Base-by-base conservation (phyloP, 1,284 basidiomycete species). In the Xanthoconium separans region DNA sequence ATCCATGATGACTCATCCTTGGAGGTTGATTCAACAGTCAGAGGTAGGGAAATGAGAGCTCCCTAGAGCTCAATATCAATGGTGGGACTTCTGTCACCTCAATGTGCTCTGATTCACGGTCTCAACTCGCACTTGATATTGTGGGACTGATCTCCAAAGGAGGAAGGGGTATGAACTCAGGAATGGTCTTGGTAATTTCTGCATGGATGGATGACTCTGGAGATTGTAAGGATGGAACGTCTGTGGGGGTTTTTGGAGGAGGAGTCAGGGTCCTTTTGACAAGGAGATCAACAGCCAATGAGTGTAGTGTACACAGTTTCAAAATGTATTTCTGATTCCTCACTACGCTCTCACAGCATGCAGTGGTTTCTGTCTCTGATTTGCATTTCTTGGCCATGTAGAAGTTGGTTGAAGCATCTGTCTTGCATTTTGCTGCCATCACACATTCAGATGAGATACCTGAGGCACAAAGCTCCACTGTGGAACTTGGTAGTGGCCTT, bases 351-450 rank as follows among this genome's bases (percentile, higher is more conserved):
- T 73, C 66, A 54, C 78, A 81, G 8, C 77, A 43, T 47, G 78
- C 78, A 0, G 80, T 77, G 7, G 78, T 78, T 34, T 73, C 63
- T 0, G 74, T 69, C 57, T 80, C 80, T 5, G 76, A 77, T 11
- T 76, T 74, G 60, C 80, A 83, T 22, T 78, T 61, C 42, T 77
- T 77, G 24, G 48, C 41, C 24, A 20, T 50, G 41, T 43, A 50
- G 24, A 50, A 50, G 16, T 43, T 31, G 3, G 48, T 50, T 31
- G 48, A 50, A 4, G 48, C 31, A 36, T 80, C 80, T 5, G 76
- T 77, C 10, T 76, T 74, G 60, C 80, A 83, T n/a, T 78, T 61
- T 39, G 77, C 78, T 4, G 75, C 79, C 10, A 79, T 80, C 40
- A 70, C 64, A 31, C 77, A 83, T 49, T 75, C 76, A 3, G 81